These are phyloP conservation scores for Diversispora eburnea DNA, from an alignment of 192 early-diverging fungal species.

Conservation along the genomic window DNA sequence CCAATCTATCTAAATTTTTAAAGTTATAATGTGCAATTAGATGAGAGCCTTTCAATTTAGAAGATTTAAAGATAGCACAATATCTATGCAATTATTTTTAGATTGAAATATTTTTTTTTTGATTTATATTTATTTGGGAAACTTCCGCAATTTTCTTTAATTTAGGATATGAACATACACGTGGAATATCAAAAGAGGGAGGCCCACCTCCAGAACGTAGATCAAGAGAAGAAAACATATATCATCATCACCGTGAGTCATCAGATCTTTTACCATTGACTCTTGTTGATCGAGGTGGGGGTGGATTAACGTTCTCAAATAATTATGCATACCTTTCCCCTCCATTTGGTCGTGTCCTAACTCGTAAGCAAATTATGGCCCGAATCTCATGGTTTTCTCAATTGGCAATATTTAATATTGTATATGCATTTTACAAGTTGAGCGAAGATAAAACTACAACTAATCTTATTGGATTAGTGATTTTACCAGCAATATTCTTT, in stretches of 20 bases:
- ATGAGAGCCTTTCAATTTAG: too few relatives aligned
- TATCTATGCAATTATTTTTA: not conserved
- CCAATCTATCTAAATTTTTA: too few relatives aligned
- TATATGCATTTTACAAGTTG: slow-evolving; percentile 24
- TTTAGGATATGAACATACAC: not conserved
- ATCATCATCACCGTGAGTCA: slow-evolving; percentile 24
- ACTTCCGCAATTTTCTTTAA: not conserved
- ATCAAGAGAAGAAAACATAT: slow-evolving; percentile 13
- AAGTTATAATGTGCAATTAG: too few relatives aligned
- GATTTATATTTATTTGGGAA: too few relatives aligned
- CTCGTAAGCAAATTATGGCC: slow-evolving; percentile 23
- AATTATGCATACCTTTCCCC: slow-evolving; percentile 28
- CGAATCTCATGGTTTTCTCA: slow-evolving; percentile 22
- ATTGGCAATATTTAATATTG: slow-evolving; percentile 18
- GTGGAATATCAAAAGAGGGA: slow-evolving; percentile 2
- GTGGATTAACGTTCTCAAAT: slow-evolving; percentile 11
- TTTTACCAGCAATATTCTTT: slow-evolving; percentile 21
- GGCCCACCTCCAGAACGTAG: not conserved
- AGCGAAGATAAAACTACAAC: not conserved
- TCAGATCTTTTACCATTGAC: slow-evolving; percentile 27
- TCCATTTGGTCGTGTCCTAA: slow-evolving; percentile 15
- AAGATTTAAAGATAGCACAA: too few relatives aligned
- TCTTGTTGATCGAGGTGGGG: slow-evolving; percentile 1
- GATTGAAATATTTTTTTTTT: not conserved
- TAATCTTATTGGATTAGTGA: slow-evolving; percentile 16